Evolutionary conservation across 108 stramenopile species (phyloP).

Genomic region (Cyclotella atomus): DNA sequence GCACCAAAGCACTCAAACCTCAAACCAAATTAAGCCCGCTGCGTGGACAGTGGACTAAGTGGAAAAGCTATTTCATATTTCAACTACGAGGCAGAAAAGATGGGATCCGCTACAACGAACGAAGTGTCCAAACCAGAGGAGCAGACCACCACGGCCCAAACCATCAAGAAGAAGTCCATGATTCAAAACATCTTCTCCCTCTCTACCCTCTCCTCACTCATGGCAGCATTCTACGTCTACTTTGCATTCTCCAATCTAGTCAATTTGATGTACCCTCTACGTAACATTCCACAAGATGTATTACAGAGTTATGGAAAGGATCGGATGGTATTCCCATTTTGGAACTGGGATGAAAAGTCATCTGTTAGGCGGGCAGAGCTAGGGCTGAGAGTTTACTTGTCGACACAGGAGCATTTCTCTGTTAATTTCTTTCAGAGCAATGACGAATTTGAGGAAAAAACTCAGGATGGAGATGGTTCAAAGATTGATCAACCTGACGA

Average conservation of each 20-base stretch:
- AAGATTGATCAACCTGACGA: background rate
- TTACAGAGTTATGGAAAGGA: slow-evolving; percentile 33
- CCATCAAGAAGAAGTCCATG: slow-evolving; percentile 16
- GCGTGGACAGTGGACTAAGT: too few species aligned
- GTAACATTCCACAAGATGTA: slow-evolving; percentile 25
- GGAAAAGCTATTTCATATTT: too few species aligned
- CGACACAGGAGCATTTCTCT: slow-evolving; percentile 48
- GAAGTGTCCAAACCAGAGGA: background rate
- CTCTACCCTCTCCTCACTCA: slow-evolving; percentile 36
- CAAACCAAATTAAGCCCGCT: too few species aligned
- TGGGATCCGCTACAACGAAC: too few species aligned
- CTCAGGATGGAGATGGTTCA: slow-evolving; percentile 14
- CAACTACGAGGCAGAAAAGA: too few species aligned
- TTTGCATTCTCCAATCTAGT: slow-evolving; percentile 37
- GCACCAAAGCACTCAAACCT: too few species aligned
- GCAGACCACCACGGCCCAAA: background rate
- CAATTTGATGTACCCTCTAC: slow-evolving; percentile 52
- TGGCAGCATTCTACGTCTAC: slow-evolving; percentile 44
- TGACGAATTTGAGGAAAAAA: slow-evolving; percentile 46
- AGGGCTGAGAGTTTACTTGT: slow-evolving; percentile 73
- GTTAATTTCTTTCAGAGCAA: slow-evolving; percentile 42
- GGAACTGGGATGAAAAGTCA: slow-evolving; percentile 24
- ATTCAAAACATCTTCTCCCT: slow-evolving; percentile 45
- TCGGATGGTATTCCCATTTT: slow-evolving; percentile 41
- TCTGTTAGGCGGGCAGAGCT: slow-evolving; percentile 24